Evolutionary conservation across 192 early-diverging fungal species (phyloP), one percentile per base, ranked within the genome.

Genomic region (Podochytrium sp.): DNA sequence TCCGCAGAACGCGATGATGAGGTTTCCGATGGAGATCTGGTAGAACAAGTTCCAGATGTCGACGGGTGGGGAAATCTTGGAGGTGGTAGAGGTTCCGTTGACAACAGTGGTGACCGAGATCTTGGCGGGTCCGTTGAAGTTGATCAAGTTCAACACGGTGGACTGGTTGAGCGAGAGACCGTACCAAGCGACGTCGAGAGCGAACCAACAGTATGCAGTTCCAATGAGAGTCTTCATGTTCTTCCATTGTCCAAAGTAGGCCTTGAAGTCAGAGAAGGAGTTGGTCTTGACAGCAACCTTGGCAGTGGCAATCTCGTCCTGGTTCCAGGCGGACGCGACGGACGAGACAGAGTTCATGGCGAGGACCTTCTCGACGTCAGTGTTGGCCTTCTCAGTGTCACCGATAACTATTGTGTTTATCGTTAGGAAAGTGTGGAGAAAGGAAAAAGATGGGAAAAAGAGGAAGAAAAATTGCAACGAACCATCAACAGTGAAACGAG

Each of bases 181-280:
- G 73, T 84, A 86, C 71, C 72, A 86, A 6, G 79, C 84, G 51
- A 86, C 78, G 65, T 84, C 84, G 42, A 86, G 76, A 2, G 78
- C 75, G 59, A 83, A 84, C 84, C 81, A 84, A 61, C 57, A 70
- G 74, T 80, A 78, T 6, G 80, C 77, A 39, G 78, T 77, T 52
- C 68, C 82, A 58, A 84, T 75, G 10, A 98, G 88, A 41, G 93
- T 80, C 83, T 92, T 94, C 62, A 84, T 81, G 80, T 98, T 91
- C 57, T 85, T 76, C 92, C 94, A 93, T 53, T 91, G 66, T 23
- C 90, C 87, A 75, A 95, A 96, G 83, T 95, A 87, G 38, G 71
- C 60, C 23, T 23, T 25, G 62, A 84, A 84, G 20, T 50, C 65
- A 7, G 50, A 14, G 18, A 62, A 73, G 6, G 50, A 38, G 63